Evolutionary conservation across 768 basidiomycete species (phyloP).

Genomic region (Cystobasidium tubakii): DNA sequence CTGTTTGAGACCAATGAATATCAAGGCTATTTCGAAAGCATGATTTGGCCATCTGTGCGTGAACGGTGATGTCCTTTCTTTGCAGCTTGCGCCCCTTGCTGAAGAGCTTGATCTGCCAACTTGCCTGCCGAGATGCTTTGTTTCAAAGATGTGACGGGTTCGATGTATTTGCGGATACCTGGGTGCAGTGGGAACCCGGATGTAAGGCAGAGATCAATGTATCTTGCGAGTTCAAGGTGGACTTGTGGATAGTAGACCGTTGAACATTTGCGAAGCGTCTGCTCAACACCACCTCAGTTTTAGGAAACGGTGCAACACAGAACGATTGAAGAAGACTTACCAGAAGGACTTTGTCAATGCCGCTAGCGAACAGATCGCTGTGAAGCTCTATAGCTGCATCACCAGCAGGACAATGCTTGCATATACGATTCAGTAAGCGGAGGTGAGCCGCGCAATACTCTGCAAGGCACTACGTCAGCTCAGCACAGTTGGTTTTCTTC

Average conservation of each 20-base stretch:
- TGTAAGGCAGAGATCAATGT: constrained; percentile 53
- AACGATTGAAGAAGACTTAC: constrained; percentile 54
- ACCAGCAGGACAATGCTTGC: constrained; percentile 62
- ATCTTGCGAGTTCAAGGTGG: constrained; percentile 87
- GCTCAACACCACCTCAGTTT: not conserved
- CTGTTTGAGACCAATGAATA: not conserved
- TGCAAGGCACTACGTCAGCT: too few relatives aligned
- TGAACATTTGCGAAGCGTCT: constrained; percentile 94
- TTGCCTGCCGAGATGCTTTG: constrained; percentile 3
- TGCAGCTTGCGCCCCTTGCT: not conserved
- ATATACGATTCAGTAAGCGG: constrained; percentile 74
- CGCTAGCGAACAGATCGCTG: constrained; percentile 77
- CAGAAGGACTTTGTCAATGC: constrained; percentile 80
- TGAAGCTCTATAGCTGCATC: constrained; percentile 77
- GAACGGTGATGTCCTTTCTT: constrained; percentile 10
- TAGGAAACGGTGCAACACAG: too few relatives aligned
- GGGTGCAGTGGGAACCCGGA: constrained; percentile 29
- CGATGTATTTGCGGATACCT: constrained; percentile 18
- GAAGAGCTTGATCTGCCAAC: not conserved
- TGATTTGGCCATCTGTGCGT: constrained; percentile 17
- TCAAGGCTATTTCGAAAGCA: not conserved
- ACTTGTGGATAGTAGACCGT: constrained; percentile 87
- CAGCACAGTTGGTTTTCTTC: too few relatives aligned
- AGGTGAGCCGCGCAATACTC: constrained; percentile 63
- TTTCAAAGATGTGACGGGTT: not conserved